Evolutionary conservation across 805 yeast genomes (phyloP).

Genomic region (Cyberlindnera mycetangii): DNA sequence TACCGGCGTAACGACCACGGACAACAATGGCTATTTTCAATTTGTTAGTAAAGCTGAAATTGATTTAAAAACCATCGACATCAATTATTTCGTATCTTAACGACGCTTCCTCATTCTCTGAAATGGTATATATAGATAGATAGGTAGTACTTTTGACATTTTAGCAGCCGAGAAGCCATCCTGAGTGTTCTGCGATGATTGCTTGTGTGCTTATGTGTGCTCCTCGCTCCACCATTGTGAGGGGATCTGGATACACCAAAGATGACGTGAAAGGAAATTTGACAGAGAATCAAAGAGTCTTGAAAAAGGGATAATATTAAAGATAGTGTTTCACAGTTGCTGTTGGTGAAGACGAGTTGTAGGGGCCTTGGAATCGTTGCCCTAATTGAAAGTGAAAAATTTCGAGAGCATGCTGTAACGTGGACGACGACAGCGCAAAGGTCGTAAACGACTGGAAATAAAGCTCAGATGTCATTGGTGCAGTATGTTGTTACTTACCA

Average conservation of each 20-base stretch:
- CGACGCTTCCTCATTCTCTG: not conserved
- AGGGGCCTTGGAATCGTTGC: not conserved
- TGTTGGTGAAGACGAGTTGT: not conserved
- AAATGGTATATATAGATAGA: not conserved
- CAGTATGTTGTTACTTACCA: slow-evolving; percentile 54
- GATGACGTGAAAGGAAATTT: too few species aligned
- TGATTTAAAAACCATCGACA: too few species aligned
- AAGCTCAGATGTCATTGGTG: not conserved
- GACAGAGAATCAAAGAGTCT: too few species aligned
- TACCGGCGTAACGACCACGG: slow-evolving; percentile 99
- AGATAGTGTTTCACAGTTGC: too few species aligned
- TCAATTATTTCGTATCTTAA: not conserved
- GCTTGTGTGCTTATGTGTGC: too few species aligned
- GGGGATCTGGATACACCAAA: too few species aligned
- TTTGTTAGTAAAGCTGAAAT: slow-evolving; percentile 4
- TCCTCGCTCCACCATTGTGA: too few species aligned
- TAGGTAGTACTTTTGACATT: too few species aligned
- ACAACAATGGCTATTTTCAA: slow-evolving; percentile 71
- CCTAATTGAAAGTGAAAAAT: slow-evolving; percentile 4
- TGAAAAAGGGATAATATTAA: too few species aligned
- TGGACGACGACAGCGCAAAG: too few species aligned
- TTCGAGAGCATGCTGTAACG: not conserved
- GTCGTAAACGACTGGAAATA: not conserved
- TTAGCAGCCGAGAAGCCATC: too few species aligned
- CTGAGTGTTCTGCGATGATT: too few species aligned